These are phyloP conservation scores for Eucalyptus sp. DNA, from an alignment of 345 rosid genomes.

Conservation along the genomic window DNA sequence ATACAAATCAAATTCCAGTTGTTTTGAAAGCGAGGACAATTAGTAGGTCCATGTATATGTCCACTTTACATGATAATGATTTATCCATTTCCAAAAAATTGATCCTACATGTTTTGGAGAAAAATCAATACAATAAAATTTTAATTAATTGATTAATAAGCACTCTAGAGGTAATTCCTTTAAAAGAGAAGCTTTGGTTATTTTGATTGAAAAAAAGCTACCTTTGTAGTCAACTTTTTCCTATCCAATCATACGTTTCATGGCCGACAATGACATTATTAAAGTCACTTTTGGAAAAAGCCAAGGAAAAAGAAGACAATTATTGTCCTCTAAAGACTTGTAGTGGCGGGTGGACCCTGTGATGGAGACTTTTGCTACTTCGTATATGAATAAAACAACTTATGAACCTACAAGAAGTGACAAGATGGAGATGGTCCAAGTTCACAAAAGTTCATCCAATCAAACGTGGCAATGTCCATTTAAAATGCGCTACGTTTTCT, in stretches of 20 bases:
- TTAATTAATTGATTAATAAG: too few species aligned
- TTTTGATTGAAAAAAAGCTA: too few species aligned
- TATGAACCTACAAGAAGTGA: neutral
- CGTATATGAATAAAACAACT: too few species aligned
- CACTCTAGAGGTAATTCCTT: too few species aligned
- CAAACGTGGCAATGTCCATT: neutral
- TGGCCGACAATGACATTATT: neutral
- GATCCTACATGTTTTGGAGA: too few species aligned
- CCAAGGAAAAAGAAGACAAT: neutral
- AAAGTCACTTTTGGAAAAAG: neutral
- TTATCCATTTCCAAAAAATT: too few species aligned
- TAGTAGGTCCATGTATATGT: too few species aligned
- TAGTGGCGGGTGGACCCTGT: neutral
- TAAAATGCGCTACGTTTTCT: fast-evolving
- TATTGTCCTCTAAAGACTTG: neutral
- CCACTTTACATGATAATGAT: too few species aligned
- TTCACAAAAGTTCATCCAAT: neutral
- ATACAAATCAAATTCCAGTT: too few species aligned
- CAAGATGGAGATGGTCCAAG: neutral
- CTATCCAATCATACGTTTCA: neutral
- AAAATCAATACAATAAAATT: too few species aligned
- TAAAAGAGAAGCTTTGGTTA: too few species aligned
- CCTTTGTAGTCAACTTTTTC: neutral
- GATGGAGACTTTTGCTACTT: neutral
- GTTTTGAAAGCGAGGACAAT: too few species aligned